Evolutionary conservation across 345 rosid species (phyloP).

Genomic region (Xanthoceras sorbifolium): DNA sequence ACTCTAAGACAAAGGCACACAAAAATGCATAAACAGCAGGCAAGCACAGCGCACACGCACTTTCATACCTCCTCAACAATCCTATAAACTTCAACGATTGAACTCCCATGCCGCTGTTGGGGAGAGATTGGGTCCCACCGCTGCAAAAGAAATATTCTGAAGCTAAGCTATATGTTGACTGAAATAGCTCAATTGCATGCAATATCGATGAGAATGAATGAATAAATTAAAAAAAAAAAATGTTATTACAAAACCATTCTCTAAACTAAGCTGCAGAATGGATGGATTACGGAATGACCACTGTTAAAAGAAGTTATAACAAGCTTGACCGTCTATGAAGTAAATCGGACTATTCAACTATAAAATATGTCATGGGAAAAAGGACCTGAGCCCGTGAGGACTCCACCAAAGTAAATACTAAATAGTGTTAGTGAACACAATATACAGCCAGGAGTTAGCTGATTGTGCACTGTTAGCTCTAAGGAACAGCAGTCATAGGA

Average conservation of each 20-base stretch:
- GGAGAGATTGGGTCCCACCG: slow-evolving; percentile 93
- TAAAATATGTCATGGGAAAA: neutral
- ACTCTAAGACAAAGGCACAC: too few relatives aligned
- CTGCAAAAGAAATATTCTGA: slow-evolving; percentile 44
- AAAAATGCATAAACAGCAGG: neutral
- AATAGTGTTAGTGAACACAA: too few relatives aligned
- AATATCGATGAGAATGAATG: neutral
- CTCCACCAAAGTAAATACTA: neutral
- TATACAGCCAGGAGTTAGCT: too few relatives aligned
- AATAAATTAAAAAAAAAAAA: neutral
- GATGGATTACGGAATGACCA: neutral
- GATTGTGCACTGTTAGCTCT: too few relatives aligned
- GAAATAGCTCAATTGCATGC: neutral
- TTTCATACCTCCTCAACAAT: slow-evolving; percentile 92
- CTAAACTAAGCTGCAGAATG: neutral
- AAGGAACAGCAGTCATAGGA: too few relatives aligned
- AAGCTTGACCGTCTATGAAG: neutral
- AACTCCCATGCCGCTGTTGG: slow-evolving; percentile 92
- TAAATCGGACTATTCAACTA: neutral
- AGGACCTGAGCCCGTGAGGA: neutral
- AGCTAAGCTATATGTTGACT: slow-evolving; percentile 1
- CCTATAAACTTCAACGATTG: slow-evolving; percentile 92
- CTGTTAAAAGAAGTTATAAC: neutral
- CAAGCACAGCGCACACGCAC: neutral
- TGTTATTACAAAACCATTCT: slow-evolving; percentile 1